These are phyloP conservation scores for Myxozyma geophila DNA, from an alignment of 805 yeast genomes.

Conservation along the genomic window DNA sequence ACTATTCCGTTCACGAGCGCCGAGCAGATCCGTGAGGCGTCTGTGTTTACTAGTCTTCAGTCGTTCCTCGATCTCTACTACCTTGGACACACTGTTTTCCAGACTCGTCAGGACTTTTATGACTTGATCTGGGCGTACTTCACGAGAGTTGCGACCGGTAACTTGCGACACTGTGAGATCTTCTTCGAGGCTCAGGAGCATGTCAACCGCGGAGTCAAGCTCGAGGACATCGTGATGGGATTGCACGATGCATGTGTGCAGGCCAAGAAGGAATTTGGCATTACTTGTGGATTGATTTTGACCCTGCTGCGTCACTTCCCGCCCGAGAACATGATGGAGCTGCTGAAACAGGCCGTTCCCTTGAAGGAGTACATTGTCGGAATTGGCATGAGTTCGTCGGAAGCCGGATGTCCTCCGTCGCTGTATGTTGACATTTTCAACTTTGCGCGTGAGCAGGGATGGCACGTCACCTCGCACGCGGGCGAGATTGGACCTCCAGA, in stretches of 20 bases:
- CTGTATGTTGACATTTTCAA: slow-evolving; percentile 67
- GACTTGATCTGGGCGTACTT: slow-evolving; percentile 80
- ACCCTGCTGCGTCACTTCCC: slow-evolving; percentile 80
- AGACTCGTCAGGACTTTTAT: slow-evolving; percentile 70
- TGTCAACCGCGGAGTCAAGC: slow-evolving; percentile 34
- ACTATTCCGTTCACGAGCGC: slow-evolving; percentile 60
- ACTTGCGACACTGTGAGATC: slow-evolving; percentile 35
- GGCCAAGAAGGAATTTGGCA: slow-evolving; percentile 63
- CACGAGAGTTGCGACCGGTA: slow-evolving; percentile 40
- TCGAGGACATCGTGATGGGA: slow-evolving; percentile 36
- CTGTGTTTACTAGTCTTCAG: slow-evolving; percentile 67
- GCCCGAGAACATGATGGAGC: slow-evolving; percentile 58
- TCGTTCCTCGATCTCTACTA: slow-evolving; percentile 80
- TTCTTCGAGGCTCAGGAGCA: slow-evolving; percentile 39
- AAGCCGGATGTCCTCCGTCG: slow-evolving; percentile 76
- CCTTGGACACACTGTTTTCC: slow-evolving; percentile 77
- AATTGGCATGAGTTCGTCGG: slow-evolving; percentile 81
- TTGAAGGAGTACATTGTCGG: slow-evolving; percentile 62
- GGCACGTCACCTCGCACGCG: slow-evolving; percentile 80
- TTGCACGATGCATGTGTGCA: slow-evolving; percentile 68
- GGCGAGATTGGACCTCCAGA: slow-evolving; percentile 87
- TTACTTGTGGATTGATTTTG: slow-evolving; percentile 76
- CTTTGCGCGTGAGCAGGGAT: slow-evolving; percentile 55
- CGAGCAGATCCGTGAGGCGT: slow-evolving; percentile 62
- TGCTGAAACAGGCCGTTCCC: slow-evolving; percentile 56